Evolutionary conservation across 2,329 filamentous ascomycete species (phyloP).

Genomic region (Arthroderma uncinatum): DNA sequence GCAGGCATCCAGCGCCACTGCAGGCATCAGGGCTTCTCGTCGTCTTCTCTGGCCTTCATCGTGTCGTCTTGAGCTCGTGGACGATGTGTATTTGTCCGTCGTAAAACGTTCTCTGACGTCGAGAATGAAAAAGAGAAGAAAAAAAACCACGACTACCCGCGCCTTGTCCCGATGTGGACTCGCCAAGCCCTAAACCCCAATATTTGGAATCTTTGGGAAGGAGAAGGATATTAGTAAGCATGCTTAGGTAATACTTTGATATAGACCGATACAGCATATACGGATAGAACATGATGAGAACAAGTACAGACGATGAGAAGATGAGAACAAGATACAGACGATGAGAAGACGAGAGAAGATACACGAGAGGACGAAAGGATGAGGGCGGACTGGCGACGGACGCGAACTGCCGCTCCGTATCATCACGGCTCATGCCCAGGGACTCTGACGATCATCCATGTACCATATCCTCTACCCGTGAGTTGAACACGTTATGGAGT

Average conservation of each 20-base stretch:
- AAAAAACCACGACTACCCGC: not conserved
- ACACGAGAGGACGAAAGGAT: not conserved
- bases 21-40: not conserved
- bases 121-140: not conserved
- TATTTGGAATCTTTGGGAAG: not conserved
- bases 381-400: not conserved
- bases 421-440: not conserved
- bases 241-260: not conserved
- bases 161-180: not conserved
- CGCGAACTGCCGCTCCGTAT: not conserved
- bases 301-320: not conserved
- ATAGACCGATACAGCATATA: no score
- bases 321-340: no score
- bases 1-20: slow-evolving; percentile 2
- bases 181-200: not conserved
- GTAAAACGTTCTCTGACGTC: not conserved
- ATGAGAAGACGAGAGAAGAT: not conserved
- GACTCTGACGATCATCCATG: not conserved
- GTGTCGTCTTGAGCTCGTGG: not conserved
- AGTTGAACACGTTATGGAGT: not conserved
- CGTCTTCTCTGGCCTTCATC: not conserved
- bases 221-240: not conserved
- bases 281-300: no score
- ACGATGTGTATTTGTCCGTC: not conserved
- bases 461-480: not conserved